Evolutionary conservation across 148 eudicot species (phyloP).

Genomic region (Limonium bicolor): DNA sequence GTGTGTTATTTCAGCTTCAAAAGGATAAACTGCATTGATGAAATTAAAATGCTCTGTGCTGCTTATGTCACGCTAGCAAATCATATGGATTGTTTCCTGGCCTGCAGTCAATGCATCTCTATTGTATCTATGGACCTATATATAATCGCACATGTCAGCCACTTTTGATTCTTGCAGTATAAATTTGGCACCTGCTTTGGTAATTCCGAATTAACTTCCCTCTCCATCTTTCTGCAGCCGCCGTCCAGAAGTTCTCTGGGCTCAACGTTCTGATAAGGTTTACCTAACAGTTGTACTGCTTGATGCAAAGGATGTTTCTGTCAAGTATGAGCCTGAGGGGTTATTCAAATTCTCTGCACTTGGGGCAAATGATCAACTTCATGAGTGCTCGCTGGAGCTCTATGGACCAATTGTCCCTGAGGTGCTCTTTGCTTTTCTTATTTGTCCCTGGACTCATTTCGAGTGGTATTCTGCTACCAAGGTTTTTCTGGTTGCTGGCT

Average conservation of each 20-base stretch:
- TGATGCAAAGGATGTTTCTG: conserved; percentile 61
- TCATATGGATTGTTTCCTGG: too few relatives aligned
- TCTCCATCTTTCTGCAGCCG: conserved; percentile 38
- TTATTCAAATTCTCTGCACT: conserved; percentile 50
- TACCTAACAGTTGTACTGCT: conserved; percentile 67
- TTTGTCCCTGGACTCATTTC: neutral
- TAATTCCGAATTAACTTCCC: too few relatives aligned
- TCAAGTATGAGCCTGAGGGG: conserved; percentile 62
- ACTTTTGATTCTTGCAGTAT: too few relatives aligned
- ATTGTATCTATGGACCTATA: too few relatives aligned
- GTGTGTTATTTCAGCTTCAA: too few relatives aligned
- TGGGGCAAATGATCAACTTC: conserved; percentile 43
- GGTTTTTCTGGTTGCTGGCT: too few relatives aligned
- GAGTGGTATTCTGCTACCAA: neutral
- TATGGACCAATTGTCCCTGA: conserved; percentile 51
- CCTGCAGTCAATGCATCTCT: too few relatives aligned
- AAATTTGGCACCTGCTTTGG: too few relatives aligned
- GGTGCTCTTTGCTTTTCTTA: conserved; percentile 21
- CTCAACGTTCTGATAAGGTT: conserved; percentile 62
- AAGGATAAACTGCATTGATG: too few relatives aligned
- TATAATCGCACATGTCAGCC: too few relatives aligned
- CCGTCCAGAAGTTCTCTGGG: conserved; percentile 77
- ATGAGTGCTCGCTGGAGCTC: conserved; percentile 47
- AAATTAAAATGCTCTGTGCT: too few relatives aligned
- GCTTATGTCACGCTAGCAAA: too few relatives aligned